Conservation (phyloP, 805 yeast genomes). For the Grigorovia transvaalensis region DNA sequence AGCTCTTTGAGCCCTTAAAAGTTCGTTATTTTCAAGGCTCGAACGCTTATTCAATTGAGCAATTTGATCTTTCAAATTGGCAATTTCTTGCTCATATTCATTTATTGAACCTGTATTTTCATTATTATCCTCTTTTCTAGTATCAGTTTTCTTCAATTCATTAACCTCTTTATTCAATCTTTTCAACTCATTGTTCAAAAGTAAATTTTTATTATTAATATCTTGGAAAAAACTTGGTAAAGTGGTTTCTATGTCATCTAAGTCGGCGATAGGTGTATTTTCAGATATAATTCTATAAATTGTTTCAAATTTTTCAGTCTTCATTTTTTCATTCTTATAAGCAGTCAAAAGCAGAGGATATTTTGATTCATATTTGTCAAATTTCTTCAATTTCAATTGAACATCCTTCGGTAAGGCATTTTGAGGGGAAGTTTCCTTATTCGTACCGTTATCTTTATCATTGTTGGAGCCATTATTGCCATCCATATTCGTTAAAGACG, state of each 20-base stretch:
- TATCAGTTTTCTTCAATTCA: not conserved
- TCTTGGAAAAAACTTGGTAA: conserved; percentile 62
- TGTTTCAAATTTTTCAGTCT: conserved; percentile 43
- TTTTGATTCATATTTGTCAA: conserved; percentile 78
- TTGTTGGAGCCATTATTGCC: not conserved
- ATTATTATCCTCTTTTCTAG: not conserved
- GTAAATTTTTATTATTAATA: conserved; percentile 44
- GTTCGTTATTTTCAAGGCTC: not conserved
- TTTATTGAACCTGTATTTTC: not conserved
- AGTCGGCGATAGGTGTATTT: conserved; percentile 66
- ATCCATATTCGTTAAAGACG: not conserved
- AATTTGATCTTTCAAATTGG: not conserved
- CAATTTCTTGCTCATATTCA: conserved; percentile 1
- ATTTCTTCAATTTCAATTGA: conserved; percentile 56
- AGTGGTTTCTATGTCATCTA: conserved; percentile 60
- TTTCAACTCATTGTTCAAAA: conserved; percentile 59
- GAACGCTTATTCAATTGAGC: not conserved
- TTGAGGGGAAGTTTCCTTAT: conserved; percentile 11
- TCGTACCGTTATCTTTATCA: not conserved
- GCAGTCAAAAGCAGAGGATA: conserved; percentile 81
- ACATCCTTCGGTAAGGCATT: conserved; percentile 46
- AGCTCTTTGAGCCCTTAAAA: conserved; percentile 1
- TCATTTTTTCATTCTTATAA: conserved; percentile 68
- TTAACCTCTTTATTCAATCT: conserved; percentile 25
- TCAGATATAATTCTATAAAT: conserved; percentile 70